These are phyloP conservation scores for Neurospora sublineolata DNA, from an alignment of 495 filamentous ascomycete species.

Conservation along the genomic window DNA sequence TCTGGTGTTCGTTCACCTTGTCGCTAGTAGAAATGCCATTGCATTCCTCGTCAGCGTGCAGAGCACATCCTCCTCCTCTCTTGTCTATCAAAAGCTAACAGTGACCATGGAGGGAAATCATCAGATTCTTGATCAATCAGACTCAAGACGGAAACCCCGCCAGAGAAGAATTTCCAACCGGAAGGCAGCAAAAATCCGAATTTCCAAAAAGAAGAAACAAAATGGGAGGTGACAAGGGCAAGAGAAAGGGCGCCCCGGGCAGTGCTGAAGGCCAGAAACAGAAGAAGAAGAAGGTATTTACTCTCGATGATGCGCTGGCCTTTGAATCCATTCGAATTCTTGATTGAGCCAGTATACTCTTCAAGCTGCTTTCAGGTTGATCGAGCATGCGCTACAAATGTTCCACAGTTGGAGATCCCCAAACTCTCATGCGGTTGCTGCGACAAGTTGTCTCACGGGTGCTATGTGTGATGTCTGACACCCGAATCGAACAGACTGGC, in stretches of 20 bases:
- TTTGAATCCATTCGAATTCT: not conserved
- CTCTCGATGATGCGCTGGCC: not conserved
- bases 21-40: not conserved
- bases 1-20: not conserved
- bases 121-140: not conserved
- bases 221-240: conserved; percentile 13
- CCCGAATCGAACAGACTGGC: conserved; percentile 25
- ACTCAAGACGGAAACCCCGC: not conserved
- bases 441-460: not conserved
- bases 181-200: not conserved
- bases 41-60: not conserved
- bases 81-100: not conserved
- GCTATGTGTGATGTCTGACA: not conserved
- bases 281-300: conserved; percentile 26
- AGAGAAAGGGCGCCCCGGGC: conserved; percentile 18
- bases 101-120: not conserved
- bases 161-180: not conserved
- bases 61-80: not conserved
- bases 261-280: conserved; percentile 4
- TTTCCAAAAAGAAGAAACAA: not conserved
- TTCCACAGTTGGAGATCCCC: not conserved
- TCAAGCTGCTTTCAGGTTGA: not conserved
- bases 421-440: not conserved
- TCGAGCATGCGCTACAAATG: not conserved
- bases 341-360: not conserved